phyloP scores from a whole-genome alignment of 768 basidiomycete species.

The Botryobasidium botryosum region DNA sequence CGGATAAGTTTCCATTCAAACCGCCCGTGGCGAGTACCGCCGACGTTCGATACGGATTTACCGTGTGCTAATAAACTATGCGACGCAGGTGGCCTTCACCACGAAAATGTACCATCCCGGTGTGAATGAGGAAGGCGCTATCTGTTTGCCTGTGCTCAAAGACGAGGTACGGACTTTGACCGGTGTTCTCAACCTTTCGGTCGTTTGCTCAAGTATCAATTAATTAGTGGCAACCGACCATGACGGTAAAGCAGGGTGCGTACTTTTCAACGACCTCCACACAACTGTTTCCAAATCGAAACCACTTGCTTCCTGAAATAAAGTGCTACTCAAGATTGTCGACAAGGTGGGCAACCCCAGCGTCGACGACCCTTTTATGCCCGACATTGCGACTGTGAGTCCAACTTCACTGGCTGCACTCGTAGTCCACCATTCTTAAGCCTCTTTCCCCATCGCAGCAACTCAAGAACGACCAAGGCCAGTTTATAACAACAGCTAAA shows the following conservation, averaged over 20 bases:
- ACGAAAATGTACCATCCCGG: constrained; percentile 87
- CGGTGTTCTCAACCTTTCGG: neutral
- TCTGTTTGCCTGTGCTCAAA: constrained; percentile 68
- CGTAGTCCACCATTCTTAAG: neutral
- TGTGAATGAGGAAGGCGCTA: constrained; percentile 74
- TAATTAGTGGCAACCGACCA: constrained; percentile 71
- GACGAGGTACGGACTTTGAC: constrained; percentile 43
- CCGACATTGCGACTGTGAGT: constrained; percentile 68
- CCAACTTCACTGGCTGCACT: neutral
- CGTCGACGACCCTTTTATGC: constrained; percentile 76
- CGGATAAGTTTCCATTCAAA: constrained; percentile 75
- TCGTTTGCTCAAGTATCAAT: constrained; percentile 6
- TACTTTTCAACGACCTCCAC: neutral
- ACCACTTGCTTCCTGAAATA: neutral
- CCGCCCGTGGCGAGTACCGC: constrained; percentile 29
- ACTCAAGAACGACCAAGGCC: constrained; percentile 58
- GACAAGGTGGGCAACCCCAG: constrained; percentile 82
- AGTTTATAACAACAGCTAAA: constrained; percentile 60
- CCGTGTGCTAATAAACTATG: no score
- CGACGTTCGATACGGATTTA: no score
- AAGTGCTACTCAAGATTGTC: constrained; percentile 60
- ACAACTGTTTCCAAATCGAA: neutral
- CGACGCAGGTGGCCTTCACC: constrained; percentile 59
- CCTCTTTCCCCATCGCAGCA: constrained; percentile 26
- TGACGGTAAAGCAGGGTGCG: constrained; percentile 53